Conservation (phyloP, 257 asterid genomes). For the Linderniella brevidens region DNA sequence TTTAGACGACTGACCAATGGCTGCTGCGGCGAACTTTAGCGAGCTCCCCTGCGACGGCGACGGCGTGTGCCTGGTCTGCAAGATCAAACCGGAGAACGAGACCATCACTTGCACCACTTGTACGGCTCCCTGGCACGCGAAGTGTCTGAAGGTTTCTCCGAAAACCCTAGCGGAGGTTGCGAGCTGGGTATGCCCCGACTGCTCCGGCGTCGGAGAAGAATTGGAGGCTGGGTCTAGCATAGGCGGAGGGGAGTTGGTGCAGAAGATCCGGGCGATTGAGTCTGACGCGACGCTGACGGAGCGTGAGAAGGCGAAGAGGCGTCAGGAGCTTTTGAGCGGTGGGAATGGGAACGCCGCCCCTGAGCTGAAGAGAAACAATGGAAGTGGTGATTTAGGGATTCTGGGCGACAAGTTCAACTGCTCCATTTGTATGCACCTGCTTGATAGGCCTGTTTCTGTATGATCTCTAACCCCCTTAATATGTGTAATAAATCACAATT, state of each 20-base stretch:
- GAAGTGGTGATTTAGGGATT: constrained; percentile 29
- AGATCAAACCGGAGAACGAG: constrained; percentile 28
- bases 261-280: constrained; percentile 47
- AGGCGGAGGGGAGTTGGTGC: constrained; percentile 23
- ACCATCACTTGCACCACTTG: constrained; percentile 49
- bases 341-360: constrained; percentile 11
- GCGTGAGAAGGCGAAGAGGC: constrained; percentile 42
- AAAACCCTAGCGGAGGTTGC: constrained; percentile 17
- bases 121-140: constrained; percentile 73
- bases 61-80: constrained; percentile 65
- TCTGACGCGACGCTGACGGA: constrained; percentile 44
- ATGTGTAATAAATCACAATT: background rate
- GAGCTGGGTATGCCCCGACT: constrained; percentile 55
- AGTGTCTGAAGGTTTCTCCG: constrained; percentile 26
- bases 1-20: too few relatives aligned
- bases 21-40: constrained; percentile 17
- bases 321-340: constrained; percentile 50
- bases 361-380: constrained; percentile 14
- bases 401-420: constrained; percentile 56
- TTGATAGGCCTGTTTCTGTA: constrained; percentile 83
- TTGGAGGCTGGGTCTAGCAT: constrained; percentile 31
- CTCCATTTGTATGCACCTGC: constrained; percentile 66
- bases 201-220: constrained; percentile 42
- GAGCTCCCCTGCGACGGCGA: constrained; percentile 50
- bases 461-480: background rate